Evolutionary conservation across 1,284 basidiomycete species (phyloP).

Genomic region (Ceratobasidium sp.): DNA sequence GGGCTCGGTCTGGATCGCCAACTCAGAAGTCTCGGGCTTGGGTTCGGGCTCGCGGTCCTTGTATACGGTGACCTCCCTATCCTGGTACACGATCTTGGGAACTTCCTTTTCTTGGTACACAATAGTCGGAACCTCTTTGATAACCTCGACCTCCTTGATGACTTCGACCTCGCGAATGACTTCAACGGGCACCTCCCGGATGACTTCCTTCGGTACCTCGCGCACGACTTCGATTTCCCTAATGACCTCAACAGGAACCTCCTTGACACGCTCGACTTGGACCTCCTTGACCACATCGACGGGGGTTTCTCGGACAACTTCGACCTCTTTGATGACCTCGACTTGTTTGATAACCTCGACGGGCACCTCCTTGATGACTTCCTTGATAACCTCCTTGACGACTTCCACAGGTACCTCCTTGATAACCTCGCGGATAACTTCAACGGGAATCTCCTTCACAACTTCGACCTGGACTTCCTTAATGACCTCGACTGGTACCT

Average conservation of each 20-base stretch:
- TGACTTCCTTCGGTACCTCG: slow-evolving; percentile 50
- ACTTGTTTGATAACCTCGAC: slow-evolving; percentile 45
- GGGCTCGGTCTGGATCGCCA: slow-evolving; percentile 41
- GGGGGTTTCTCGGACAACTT: slow-evolving; percentile 46
- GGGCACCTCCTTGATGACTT: slow-evolving; percentile 47
- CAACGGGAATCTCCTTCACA: slow-evolving; percentile 50
- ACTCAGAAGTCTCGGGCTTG: slow-evolving; percentile 44
- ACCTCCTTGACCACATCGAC: slow-evolving; percentile 45
- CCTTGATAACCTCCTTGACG: slow-evolving; percentile 51
- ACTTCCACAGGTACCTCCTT: slow-evolving; percentile 50
- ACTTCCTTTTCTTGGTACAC: slow-evolving; percentile 45
- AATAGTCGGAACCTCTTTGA: slow-evolving; percentile 49
- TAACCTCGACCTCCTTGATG: slow-evolving; percentile 51
- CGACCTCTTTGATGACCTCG: slow-evolving; percentile 41
- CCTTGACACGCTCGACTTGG: slow-evolving; percentile 44
- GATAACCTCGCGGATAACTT: slow-evolving; percentile 50
- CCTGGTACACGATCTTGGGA: slow-evolving; percentile 47
- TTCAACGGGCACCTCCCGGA: slow-evolving; percentile 50
- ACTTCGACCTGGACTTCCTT: slow-evolving; percentile 45
- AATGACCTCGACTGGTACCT: slow-evolving; percentile 31
- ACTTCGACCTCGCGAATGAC: slow-evolving; percentile 48
- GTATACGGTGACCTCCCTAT: slow-evolving; percentile 48
- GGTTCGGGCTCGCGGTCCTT: slow-evolving; percentile 46
- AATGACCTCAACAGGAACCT: slow-evolving; percentile 48
- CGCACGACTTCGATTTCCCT: slow-evolving; percentile 46